Conservation (phyloP, 2,329 filamentous ascomycete genomes). For the Coniochaeta sp. region DNA sequence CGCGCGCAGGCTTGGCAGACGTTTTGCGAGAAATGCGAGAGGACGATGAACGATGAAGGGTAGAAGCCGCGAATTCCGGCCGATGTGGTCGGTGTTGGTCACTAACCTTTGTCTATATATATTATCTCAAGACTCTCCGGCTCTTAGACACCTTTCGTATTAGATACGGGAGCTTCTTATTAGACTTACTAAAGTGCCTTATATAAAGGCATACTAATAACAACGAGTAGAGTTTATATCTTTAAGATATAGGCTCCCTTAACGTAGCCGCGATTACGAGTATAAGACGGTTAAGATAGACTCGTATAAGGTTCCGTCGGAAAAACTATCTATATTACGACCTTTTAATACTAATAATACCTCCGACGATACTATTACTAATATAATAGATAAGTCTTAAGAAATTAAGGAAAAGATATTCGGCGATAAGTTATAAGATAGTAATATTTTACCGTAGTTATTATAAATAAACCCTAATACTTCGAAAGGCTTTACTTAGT, state of each 20-base stretch:
- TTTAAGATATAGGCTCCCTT: background rate
- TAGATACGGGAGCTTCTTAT: background rate
- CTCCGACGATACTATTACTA: background rate
- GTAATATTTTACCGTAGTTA: slow-evolving; percentile 1
- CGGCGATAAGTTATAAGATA: slow-evolving; percentile 4
- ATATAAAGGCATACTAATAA: background rate
- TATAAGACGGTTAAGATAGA: background rate
- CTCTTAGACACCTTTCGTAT: background rate
- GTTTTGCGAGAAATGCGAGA: background rate
- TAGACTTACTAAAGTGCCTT: background rate
- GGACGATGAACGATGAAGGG: background rate
- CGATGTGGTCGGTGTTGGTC: background rate
- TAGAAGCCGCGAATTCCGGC: background rate
- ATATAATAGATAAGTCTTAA: background rate
- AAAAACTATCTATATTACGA: background rate
- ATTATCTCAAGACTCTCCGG: too few species aligned
- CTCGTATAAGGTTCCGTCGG: background rate
- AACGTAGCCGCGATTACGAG: background rate
- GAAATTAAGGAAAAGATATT: slow-evolving; percentile 6
- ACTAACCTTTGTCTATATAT: too few species aligned
- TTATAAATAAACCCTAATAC: background rate
- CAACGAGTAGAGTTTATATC: background rate
- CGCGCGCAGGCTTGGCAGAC: background rate
- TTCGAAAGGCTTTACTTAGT: slow-evolving; percentile 8
- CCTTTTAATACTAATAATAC: background rate